These are phyloP conservation scores for Venturia oleaginea DNA, from an alignment of 2,329 filamentous ascomycete species.

Conservation along the genomic window DNA sequence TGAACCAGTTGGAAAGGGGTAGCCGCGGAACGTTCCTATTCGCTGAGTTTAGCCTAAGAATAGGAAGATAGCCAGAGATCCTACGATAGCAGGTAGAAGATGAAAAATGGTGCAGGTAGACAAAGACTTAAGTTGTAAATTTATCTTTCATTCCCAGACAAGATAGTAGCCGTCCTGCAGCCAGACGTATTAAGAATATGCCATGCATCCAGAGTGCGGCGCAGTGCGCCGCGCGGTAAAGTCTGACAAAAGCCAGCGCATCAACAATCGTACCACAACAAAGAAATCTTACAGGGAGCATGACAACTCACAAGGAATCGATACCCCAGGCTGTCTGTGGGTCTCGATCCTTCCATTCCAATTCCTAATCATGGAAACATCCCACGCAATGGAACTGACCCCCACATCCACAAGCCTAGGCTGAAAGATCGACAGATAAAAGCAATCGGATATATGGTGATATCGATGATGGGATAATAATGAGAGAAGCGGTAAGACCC, in stretches of 20 bases:
- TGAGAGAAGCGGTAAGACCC: background rate
- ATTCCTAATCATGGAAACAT: background rate
- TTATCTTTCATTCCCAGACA: background rate
- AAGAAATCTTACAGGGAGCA: background rate
- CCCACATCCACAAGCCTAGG: background rate
- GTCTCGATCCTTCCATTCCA: background rate
- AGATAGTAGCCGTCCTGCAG: constrained; percentile 2
- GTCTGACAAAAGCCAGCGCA: background rate
- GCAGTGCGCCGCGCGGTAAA: background rate
- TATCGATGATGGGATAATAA: background rate
- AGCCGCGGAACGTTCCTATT: background rate
- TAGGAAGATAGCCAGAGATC: background rate
- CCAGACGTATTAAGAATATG: background rate
- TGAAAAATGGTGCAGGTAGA: background rate
- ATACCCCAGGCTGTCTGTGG: background rate
- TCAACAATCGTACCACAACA: background rate
- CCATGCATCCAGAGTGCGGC: background rate
- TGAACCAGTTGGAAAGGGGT: background rate
- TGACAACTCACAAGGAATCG: background rate
- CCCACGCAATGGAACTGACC: background rate
- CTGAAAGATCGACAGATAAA: background rate
- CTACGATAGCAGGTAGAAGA: background rate
- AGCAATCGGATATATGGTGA: background rate
- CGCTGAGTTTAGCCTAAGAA: too few relatives aligned
- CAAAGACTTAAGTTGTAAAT: background rate